phyloP scores from a whole-genome alignment of 2,329 filamentous ascomycete species.

The Stenocarpella maydis region DNA sequence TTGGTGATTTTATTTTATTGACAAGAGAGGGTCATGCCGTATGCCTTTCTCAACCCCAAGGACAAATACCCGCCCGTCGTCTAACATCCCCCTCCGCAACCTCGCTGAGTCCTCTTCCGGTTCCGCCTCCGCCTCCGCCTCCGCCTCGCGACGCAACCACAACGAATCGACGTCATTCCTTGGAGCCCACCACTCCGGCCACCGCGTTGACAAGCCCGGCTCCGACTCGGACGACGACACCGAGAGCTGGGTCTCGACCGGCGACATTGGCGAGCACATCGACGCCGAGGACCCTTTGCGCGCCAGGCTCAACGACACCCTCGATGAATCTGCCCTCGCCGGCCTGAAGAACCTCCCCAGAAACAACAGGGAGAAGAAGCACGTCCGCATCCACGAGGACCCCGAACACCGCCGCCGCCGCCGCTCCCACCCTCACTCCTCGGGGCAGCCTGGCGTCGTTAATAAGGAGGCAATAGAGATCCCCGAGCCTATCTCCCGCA shows the following conservation, averaged over 20 bases:
- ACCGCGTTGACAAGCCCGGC: slow-evolving; percentile 56
- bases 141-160: slow-evolving; percentile 47
- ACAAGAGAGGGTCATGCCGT: slow-evolving; percentile 56
- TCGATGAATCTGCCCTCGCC: slow-evolving; percentile 69
- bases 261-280: slow-evolving; percentile 92
- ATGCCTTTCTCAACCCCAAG: slow-evolving; percentile 78
- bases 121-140: slow-evolving; percentile 19
- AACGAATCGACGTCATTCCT: slow-evolving; percentile 57
- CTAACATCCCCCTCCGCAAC: slow-evolving; percentile 88
- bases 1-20: slow-evolving; percentile 15
- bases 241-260: slow-evolving; percentile 86
- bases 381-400: slow-evolving; percentile 70
- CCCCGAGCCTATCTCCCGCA: slow-evolving; percentile 71
- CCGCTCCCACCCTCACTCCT: slow-evolving; percentile 39
- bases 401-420: slow-evolving; percentile 37
- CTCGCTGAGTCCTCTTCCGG: slow-evolving; percentile 55
- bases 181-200: slow-evolving; percentile 52
- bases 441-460: slow-evolving; percentile 53
- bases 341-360: slow-evolving; percentile 55
- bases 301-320: slow-evolving; percentile 70
- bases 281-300: slow-evolving; percentile 84
- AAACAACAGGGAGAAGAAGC: slow-evolving; percentile 60
- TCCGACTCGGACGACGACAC: slow-evolving; percentile 70
- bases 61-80: slow-evolving; percentile 68
- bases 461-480: slow-evolving; percentile 84